Conservation (phyloP, 371 early-diverging fungal species). For the Rhizopus stolonifer region DNA sequence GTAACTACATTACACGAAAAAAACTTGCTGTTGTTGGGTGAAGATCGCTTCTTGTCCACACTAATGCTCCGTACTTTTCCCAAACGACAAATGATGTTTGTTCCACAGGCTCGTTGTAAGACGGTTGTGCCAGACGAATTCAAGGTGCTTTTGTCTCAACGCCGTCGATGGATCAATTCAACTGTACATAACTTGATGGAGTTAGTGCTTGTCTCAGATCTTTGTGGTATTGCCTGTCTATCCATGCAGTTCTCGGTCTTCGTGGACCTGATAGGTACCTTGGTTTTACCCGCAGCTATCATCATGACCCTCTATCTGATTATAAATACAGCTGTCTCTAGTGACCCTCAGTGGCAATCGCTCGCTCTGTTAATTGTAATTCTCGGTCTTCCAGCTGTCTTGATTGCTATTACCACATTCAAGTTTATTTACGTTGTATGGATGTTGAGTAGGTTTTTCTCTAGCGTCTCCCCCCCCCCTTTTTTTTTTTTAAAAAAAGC, state of each 20-base stretch:
- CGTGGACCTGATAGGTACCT: constrained; percentile 94
- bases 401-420: constrained; percentile 83
- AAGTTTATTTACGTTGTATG: constrained; percentile 75
- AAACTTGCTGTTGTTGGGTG: constrained; percentile 92
- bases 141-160: constrained; percentile 90
- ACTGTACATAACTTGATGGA: constrained; percentile 98
- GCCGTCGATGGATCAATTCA: constrained; percentile 99
- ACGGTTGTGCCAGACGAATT: constrained; percentile 95
- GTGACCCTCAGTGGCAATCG: constrained; percentile 63
- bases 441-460: constrained; percentile 59
- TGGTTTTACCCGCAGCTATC: constrained; percentile 95
- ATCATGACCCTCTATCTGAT: constrained; percentile 79
- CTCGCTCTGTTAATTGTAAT: constrained; percentile 66
- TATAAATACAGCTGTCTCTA: constrained; percentile 56
- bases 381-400: constrained; percentile 80
- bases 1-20: constrained; percentile 96
- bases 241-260: constrained; percentile 98
- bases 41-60: constrained; percentile 95
- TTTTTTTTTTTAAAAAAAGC: neutral
- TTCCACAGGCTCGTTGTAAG: constrained; percentile 89
- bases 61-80: constrained; percentile 94
- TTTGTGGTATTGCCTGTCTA: constrained; percentile 98
- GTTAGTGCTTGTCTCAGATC: constrained; percentile 85
- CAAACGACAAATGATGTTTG: constrained; percentile 89
- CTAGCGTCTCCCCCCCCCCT: no score